These are phyloP conservation scores for Chlorophyllum brunneum DNA, from an alignment of 768 basidiomycete species.

Conservation along the genomic window DNA sequence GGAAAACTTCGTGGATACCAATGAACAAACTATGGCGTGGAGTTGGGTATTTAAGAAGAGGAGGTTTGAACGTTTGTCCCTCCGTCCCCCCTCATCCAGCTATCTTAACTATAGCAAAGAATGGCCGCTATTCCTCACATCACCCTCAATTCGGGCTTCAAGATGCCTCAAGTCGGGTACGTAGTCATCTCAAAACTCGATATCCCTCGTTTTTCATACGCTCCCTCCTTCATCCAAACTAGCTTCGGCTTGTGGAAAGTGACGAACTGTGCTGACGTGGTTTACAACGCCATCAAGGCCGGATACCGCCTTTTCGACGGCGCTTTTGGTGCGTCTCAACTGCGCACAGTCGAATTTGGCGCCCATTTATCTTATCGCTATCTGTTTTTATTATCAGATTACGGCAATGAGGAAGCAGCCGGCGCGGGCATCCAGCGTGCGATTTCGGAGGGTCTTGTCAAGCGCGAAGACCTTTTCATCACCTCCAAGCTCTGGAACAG, in stretches of 20 bases:
- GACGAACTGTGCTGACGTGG: conserved; percentile 57
- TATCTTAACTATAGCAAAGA: no score
- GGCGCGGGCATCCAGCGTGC: conserved; percentile 76
- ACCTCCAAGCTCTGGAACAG: conserved; percentile 94
- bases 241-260: conserved; percentile 35
- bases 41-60: not conserved
- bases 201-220: not conserved
- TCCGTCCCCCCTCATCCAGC: not conserved
- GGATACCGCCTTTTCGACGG: conserved; percentile 88
- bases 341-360: not conserved
- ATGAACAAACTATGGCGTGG: not conserved
- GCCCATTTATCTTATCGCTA: conserved; percentile 5
- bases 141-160: conserved; percentile 13
- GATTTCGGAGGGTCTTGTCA: conserved; percentile 78
- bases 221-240: not conserved
- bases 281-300: conserved; percentile 81
- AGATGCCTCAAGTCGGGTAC: conserved; percentile 15
- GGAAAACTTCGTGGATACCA: conserved; percentile 6
- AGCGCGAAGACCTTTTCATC: conserved; percentile 85
- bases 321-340: conserved; percentile 41
- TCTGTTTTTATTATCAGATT: conserved; percentile 40
- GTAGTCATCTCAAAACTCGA: not conserved
- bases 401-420: conserved; percentile 87
- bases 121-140: conserved; percentile 14
- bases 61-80: not conserved